Base-by-base conservation (phyloP, 2,329 filamentous ascomycete genomes). In the Aschersonia sp. region DNA sequence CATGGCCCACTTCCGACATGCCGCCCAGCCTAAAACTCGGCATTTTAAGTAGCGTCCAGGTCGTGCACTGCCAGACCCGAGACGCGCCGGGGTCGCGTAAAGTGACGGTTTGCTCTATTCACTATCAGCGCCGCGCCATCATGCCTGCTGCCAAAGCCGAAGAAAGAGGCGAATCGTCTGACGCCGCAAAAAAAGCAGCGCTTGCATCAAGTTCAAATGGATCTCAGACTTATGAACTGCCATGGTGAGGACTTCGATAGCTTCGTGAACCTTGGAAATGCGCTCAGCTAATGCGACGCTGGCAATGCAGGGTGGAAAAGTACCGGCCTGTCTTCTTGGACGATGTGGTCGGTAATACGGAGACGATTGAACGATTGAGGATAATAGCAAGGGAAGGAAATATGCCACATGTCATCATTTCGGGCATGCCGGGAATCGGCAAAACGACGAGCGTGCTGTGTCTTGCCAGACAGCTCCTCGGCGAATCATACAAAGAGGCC, bases 381-480 rank as follows among this genome's bases (percentile, higher is more conserved):
- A 97, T 98, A 59, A 97, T 98, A 58, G 89, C 92, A 44, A 92
- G 89, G 66, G 92, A 97, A 69, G 92, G 92, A 57, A 98, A 98
- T 68, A 96, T 98, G 89, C 92, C 92, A 2, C 92, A 98, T 68
- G 80, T 98, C 60, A 97, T 98, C 67, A 97, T 98, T 59, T 95
- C 88, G n/a, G 92, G 92, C 51, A 97, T 95, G 89, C 92, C 92
- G 28, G 92, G 92, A 61, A 98, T 97, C 60, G 92, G 92, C 65
- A 98, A 98, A 73, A 98, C 92, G 4, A 97, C 92, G 1, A 95
- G 89, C 48, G 83, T 98, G 48, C 72, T 97, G 51, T 97, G 92
- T 62, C 78, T 98, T 44, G 92, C 92, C 20, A 79, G 91, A 51
- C 91, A 97, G 63, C 69, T 98, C 51, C 74, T 98, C 2, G 92